phyloP scores from a whole-genome alignment of 352 stramenopile species.

The Aphanomyces cochlioides region DNA sequence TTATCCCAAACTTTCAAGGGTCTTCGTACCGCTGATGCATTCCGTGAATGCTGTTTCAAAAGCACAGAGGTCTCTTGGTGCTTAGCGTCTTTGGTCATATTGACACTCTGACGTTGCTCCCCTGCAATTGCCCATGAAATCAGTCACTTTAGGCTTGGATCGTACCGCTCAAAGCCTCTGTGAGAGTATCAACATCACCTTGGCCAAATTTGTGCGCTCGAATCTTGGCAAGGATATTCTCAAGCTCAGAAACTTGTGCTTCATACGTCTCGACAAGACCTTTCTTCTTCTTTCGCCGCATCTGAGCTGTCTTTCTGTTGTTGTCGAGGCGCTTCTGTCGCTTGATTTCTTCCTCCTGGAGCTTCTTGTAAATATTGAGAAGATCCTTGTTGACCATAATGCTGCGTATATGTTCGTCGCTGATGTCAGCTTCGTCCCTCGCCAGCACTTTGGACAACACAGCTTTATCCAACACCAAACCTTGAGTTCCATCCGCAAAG shows the following conservation, averaged over 20 bases:
- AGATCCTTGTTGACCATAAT: slow-evolving; percentile 82
- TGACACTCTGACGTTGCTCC: slow-evolving; percentile 70
- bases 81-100: slow-evolving; percentile 84
- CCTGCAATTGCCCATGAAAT: slow-evolving; percentile 58
- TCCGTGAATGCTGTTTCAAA: slow-evolving; percentile 68
- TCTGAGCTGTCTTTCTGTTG: slow-evolving; percentile 72
- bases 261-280: slow-evolving; percentile 86
- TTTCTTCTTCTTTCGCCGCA: slow-evolving; percentile 86
- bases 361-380: slow-evolving; percentile 84
- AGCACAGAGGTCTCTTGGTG: slow-evolving; percentile 76
- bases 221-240: slow-evolving; percentile 76
- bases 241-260: slow-evolving; percentile 79
- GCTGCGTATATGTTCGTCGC: slow-evolving; percentile 81
- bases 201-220: slow-evolving; percentile 70
- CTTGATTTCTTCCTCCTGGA: slow-evolving; percentile 81
- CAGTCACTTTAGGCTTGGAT: background rate
- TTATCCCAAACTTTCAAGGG: background rate
- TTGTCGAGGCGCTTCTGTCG: slow-evolving; percentile 67
- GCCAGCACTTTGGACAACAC: slow-evolving; percentile 75
- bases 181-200: slow-evolving; percentile 59
- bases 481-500: slow-evolving; percentile 76
- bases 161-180: slow-evolving; percentile 63
- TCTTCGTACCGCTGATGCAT: slow-evolving; percentile 60
- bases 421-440: slow-evolving; percentile 70
- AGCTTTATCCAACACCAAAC: slow-evolving; percentile 71